Evolutionary conservation across 2,329 filamentous ascomycete species (phyloP), one percentile per base, ranked within the genome.

Genomic region (Mycosphaerella sp.): DNA sequence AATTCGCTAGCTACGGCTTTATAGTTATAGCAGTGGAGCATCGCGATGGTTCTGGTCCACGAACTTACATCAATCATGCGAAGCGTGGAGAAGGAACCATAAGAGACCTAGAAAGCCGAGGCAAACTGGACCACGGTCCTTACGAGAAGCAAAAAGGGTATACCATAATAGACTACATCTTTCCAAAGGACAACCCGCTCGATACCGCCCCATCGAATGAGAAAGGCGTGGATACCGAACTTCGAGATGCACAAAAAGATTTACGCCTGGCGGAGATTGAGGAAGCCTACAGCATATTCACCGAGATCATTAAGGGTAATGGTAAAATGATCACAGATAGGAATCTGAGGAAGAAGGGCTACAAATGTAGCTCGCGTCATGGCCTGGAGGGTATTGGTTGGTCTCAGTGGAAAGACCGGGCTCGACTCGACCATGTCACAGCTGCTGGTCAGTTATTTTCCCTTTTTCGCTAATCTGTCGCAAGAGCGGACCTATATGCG

Each of bases 1-100:
- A 86, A 57, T 78, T 86, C 57, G 82, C 81, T 0, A 82, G 79
- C 61, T 81, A 83, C 57, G 81, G 82, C 0, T 83, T 85, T 58
- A 71, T 86, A 0, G 80, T 86, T 0, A 76, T 81, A 30, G 80
- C 81, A 0, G 62, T 86, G 18, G 82, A 86, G 65, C 82, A 86
- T 63, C 68, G 82, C 25, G 82, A 85, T 62, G 82, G 82, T 0
- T 81, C 78, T 49, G 80, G 79, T 2, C 79, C 82, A 3, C 70
- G 81, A 42, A 80, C 78, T 0, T 79, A 78, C 53, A 73, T 85
- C 50, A 85, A 83, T 58, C 73, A 82, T 69, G 70, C 42, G 60
- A 58, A 63, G 39, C 17, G 70, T 16, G 69, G 66, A 3, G 66
- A 69, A 28, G 64, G 70, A 21, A 66, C 69, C 68, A 46, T 65